These are phyloP conservation scores for Cladosporium sp. DNA, from an alignment of 2,329 filamentous ascomycete genomes.

Conservation along the genomic window DNA sequence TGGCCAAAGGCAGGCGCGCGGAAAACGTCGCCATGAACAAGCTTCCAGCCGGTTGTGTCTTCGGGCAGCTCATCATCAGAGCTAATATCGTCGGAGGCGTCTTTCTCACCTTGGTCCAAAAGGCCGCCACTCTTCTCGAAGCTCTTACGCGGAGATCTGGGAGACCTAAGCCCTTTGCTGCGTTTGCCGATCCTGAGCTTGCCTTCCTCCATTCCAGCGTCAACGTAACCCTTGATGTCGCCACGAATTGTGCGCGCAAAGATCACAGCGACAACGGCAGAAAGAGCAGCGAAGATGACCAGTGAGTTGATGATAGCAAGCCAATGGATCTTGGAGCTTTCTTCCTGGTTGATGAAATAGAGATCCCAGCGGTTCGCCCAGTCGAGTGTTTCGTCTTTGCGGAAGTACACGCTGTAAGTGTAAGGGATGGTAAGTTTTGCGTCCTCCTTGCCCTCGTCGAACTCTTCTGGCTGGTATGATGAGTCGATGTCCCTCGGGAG, in stretches of 20 bases:
- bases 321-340: constrained; percentile 79
- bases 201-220: constrained; percentile 62
- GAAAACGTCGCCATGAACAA: constrained; percentile 85
- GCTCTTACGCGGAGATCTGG: constrained; percentile 40
- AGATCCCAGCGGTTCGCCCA: constrained; percentile 85
- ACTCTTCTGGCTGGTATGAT: constrained; percentile 55
- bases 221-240: constrained; percentile 72
- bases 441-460: constrained; percentile 55
- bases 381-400: constrained; percentile 73
- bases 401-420: constrained; percentile 86
- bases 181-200: constrained; percentile 52
- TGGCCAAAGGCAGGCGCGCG: constrained; percentile 65
- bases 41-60: constrained; percentile 82
- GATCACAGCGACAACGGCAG: constrained; percentile 75
- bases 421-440: constrained; percentile 71
- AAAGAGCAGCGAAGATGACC: constrained; percentile 74
- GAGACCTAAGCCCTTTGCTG: constrained; percentile 43
- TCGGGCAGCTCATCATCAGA: constrained; percentile 73
- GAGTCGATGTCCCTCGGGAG: constrained; percentile 51
- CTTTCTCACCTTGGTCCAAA: constrained; percentile 37
- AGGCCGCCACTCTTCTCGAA: constrained; percentile 48
- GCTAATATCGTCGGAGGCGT: constrained; percentile 48
- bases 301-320: constrained; percentile 83
- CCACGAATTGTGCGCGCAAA: constrained; percentile 71
- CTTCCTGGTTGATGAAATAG: constrained; percentile 84